A percentile compares a stretch with the other conserved stretches of the same genome.
Conservation (phyloP, 139 green algal species). For the Helicosporidium sp. region DNA sequence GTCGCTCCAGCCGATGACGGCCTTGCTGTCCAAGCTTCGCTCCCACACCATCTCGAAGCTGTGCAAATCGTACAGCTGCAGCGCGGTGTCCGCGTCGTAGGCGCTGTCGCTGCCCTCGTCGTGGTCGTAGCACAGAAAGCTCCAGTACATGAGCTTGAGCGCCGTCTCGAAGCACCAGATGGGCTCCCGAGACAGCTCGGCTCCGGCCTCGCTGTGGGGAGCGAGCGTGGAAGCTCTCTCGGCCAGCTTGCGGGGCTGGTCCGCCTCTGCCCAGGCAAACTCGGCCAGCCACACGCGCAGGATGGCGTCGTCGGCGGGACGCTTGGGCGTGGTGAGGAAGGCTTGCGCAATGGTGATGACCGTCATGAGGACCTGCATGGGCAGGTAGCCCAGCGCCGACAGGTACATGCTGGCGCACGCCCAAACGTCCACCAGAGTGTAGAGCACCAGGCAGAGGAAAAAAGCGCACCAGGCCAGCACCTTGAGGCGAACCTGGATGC, state of each 20-base stretch:
- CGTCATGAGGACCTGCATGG: constrained; percentile 6
- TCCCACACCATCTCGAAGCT: constrained; percentile 25
- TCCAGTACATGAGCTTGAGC: constrained; percentile 22
- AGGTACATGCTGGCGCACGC: constrained; percentile 1
- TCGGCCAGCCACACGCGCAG: constrained; percentile 22
- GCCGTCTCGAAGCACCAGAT: constrained; percentile 15
- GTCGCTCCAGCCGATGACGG: constrained; percentile 14
- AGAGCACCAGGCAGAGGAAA: background rate
- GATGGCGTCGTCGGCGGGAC: background rate
- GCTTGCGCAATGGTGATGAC: background rate
- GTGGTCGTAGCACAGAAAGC: constrained; percentile 4
- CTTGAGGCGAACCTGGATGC: constrained; percentile 12
- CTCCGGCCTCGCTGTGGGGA: background rate
- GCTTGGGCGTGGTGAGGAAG: constrained; percentile 1
- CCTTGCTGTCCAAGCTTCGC: constrained; percentile 13
- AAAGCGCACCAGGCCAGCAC: background rate
- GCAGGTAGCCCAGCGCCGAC: constrained; percentile 2
- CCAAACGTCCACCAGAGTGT: background rate
- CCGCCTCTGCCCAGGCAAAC: constrained; percentile 26
- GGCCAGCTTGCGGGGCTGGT: constrained; percentile 3
- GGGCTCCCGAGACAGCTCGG: constrained; percentile 3
- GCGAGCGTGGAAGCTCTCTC: constrained; percentile 7
- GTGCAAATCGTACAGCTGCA: constrained; percentile 13
- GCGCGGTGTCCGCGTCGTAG: constrained; percentile 2
- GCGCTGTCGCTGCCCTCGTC: background rate